Evolutionary conservation across 208 protist genomes (phyloP), one percentile per base, ranked within the genome.

Genomic region (Crithidia expoeki): DNA sequence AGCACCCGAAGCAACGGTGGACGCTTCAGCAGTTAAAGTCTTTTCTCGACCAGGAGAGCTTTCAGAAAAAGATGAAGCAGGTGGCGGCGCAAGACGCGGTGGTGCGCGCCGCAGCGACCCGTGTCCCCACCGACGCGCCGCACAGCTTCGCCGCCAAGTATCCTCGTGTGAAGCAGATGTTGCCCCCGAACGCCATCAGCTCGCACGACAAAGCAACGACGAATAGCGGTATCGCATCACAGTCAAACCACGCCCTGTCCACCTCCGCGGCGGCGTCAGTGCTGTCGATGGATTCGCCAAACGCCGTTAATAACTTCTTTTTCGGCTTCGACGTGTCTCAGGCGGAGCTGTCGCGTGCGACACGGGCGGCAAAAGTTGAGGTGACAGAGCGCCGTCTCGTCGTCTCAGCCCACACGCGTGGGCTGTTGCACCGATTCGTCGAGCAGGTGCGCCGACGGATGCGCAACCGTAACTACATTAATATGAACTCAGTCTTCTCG

Each of bases 1-100:
- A 95, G 67, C 50, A 88, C 40, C 90, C 92, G 3, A 62, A 50
- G 25, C 49, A 76, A 23, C 79, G 92, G 17, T 94, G 90, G 79
- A 80, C 65, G 30, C 78, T 96, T 19, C 32, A 56, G 34, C 49
- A 78, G 6, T 69, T 96, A 4, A 89, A 89, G 72, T 47, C 76
- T 10, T 92, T 76, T 33, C 65, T 92, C 4, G 86, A 92, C 44
- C 44, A 52, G 11, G 51, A 53, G 0, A 47, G 30, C 53, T 84
- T 84, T 53, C 80, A 84, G 65, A 21, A 44, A 0, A 68, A 52
- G 34, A 74, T 89, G 66, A 25, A 47, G 33, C 28, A 53, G 50
- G 49, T 46, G 21, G 67, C 42, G 23, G 21, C 60, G 17, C 53
- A 50, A 17, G 69, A 76, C 27, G 33, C 51, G 11, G 44, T 38